Evolutionary conservation across 1,284 basidiomycete genomes (phyloP).

Genomic region (Sanguinoderma infundibulare): DNA sequence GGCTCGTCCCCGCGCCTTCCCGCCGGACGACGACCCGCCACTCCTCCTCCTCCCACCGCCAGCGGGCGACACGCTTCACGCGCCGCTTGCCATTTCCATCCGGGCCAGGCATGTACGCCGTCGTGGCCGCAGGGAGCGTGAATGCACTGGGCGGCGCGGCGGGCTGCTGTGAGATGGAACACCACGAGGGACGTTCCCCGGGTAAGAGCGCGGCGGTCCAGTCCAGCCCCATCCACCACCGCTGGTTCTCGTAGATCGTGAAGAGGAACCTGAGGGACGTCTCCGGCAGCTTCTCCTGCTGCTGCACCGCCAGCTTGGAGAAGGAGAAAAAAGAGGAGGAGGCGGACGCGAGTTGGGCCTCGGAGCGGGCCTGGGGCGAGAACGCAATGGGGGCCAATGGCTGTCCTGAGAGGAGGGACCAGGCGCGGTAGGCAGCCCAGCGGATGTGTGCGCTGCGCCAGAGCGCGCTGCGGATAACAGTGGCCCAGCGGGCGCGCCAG

Average conservation of each 20-base stretch:
- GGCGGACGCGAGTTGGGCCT: constrained; percentile 35
- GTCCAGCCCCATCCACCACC: constrained; percentile 92
- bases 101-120: constrained; percentile 57
- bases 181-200: constrained; percentile 91
- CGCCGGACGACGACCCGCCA: constrained; percentile 77
- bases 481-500: constrained; percentile 69
- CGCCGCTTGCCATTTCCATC: constrained; percentile 51
- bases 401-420: constrained; percentile 56
- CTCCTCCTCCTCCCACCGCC: constrained; percentile 89
- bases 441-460: constrained; percentile 71
- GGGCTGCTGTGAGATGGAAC: constrained; percentile 58
- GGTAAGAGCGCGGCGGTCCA: constrained; percentile 95
- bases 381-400: constrained; percentile 45
- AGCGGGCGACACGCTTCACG: constrained; percentile 74
- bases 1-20: constrained; percentile 50
- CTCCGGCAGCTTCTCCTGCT: constrained; percentile 13
- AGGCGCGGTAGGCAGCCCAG: constrained; percentile 54
- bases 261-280: constrained; percentile 76
- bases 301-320: background rate
- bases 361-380: constrained; percentile 28
- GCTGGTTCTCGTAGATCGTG: constrained; percentile 91
- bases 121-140: constrained; percentile 54
- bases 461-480: constrained; percentile 54
- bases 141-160: constrained; percentile 70
- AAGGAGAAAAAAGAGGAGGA: constrained; percentile 15